Base-by-base conservation (phyloP, 805 yeast species). In the Wickerhamomyces bisporus region DNA sequence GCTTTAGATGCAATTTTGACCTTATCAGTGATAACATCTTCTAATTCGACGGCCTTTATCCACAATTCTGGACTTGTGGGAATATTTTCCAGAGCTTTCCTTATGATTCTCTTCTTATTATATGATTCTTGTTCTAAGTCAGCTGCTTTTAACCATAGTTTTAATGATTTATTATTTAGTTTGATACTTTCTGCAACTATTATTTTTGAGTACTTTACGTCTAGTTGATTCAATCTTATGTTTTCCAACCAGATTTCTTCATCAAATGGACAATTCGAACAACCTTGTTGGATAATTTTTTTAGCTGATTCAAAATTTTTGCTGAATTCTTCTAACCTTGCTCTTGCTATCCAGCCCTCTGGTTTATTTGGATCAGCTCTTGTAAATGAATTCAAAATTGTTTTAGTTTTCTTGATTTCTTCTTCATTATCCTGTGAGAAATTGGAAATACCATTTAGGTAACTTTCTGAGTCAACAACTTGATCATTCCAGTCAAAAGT, bases 161-260 rank as follows among this genome's bases (percentile, higher is more conserved):
- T 64, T 24, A 76, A 68, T 3, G 88, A 78, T 25, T 59, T 62
- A 0, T 77, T 71, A 42, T 79, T 75, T 47, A 61, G 68, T 38
- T 65, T 62, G 3, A 89, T 70, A 0, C 85, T 95, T 33, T 81
- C 78, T 0, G 82, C 73, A 2, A 80, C 79, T 11, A 88, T 67
- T 1, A 67, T 60, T 51, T 75, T 79, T 35, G 85, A 72, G 13
- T 70, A 54, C 30, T 60, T 61, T 2, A 57, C 19, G 33, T 75
- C 71, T 9, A 58, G 41, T 4, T 60, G 59, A 52, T 86, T 78
- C 11, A 89, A 61, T 33, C 86, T 68, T 6, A 91, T 65, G 52
- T 73, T 81, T 45, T 86, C 95, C 7, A 89, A 57, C 98, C 98
- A 91, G 0, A 88, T 66, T 11, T 76, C 82, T 41, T 80, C 94